Conservation (phyloP, 805 yeast species). For the Barnettozyma californica region DNA sequence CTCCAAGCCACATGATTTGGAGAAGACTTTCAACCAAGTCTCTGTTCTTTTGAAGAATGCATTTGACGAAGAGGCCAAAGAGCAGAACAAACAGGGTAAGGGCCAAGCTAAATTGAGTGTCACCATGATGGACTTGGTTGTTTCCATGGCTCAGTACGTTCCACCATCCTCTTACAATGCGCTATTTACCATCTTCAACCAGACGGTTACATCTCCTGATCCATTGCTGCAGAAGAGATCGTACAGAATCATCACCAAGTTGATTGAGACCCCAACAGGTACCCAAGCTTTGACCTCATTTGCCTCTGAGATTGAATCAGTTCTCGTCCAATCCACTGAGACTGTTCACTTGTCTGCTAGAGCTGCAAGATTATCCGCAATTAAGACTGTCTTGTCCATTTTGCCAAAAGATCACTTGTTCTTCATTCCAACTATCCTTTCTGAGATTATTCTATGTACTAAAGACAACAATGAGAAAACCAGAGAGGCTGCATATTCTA, state of each 20-base stretch:
- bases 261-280: constrained; percentile 69
- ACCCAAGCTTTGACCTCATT: constrained; percentile 45
- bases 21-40: constrained; percentile 76
- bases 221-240: constrained; percentile 83
- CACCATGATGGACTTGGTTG: constrained; percentile 88
- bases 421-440: constrained; percentile 75
- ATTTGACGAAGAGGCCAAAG: constrained; percentile 49
- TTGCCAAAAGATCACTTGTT: constrained; percentile 62
- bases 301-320: constrained; percentile 52
- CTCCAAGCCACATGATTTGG: constrained; percentile 60
- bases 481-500: constrained; percentile 71
- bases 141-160: constrained; percentile 79
- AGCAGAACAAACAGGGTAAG: constrained; percentile 25
- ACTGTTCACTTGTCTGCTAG: constrained; percentile 68
- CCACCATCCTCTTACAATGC: constrained; percentile 69
- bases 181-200: constrained; percentile 69
- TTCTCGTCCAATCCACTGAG: constrained; percentile 53
- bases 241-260: constrained; percentile 67
- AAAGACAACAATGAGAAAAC: constrained; percentile 92
- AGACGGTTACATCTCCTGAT: constrained; percentile 53
- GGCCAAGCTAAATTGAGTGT: constrained; percentile 51
- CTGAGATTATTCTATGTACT: constrained; percentile 86
- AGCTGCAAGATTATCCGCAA: constrained; percentile 69
- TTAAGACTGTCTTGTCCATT: constrained; percentile 52
- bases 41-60: constrained; percentile 73